Percentiles rank a stretch among this genome's conserved stretches.
Conservation (phyloP, 805 yeast genomes). For the Candida stauntonica region DNA sequence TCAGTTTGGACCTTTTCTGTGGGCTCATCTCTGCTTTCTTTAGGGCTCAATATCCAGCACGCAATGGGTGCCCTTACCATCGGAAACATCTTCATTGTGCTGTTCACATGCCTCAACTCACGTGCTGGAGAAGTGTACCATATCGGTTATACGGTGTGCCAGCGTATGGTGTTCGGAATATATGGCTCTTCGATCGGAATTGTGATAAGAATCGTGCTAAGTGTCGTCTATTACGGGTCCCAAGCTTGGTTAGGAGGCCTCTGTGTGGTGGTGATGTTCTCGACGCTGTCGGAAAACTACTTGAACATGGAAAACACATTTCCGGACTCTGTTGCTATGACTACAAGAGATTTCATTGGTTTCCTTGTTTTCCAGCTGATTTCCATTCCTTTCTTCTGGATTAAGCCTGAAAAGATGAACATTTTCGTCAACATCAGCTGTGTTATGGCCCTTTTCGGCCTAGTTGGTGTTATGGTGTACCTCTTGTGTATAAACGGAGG, state of each 20-base stretch:
- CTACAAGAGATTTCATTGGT: conserved; percentile 39
- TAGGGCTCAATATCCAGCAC: conserved; percentile 36
- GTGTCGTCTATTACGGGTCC: conserved; percentile 39
- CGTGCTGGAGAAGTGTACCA: conserved; percentile 38
- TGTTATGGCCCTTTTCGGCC: conserved; percentile 34
- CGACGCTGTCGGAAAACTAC: conserved; percentile 33
- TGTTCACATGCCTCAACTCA: conserved; percentile 34
- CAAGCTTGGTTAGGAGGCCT: conserved; percentile 42
- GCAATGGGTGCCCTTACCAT: conserved; percentile 38
- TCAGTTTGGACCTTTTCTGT: conserved; percentile 35
- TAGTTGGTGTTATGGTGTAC: conserved; percentile 38
- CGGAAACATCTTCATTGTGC: conserved; percentile 35
- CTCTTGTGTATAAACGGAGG: conserved; percentile 32
- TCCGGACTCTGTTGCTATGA: conserved; percentile 35
- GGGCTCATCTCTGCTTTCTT: conserved; percentile 34
- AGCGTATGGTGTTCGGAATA: conserved; percentile 37
- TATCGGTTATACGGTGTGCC: conserved; percentile 35
- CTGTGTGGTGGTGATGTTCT: conserved; percentile 34
- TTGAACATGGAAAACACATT: conserved; percentile 35
- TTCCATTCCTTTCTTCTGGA: conserved; percentile 35
- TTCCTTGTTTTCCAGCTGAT: conserved; percentile 42
- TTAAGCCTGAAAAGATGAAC: conserved; percentile 43
- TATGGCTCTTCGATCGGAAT: conserved; percentile 38
- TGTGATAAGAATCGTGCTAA: conserved; percentile 34
- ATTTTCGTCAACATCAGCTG: conserved; percentile 34